phyloP scores from a whole-genome alignment of 805 yeast genomes.

The Lipomyces yamadae region DNA sequence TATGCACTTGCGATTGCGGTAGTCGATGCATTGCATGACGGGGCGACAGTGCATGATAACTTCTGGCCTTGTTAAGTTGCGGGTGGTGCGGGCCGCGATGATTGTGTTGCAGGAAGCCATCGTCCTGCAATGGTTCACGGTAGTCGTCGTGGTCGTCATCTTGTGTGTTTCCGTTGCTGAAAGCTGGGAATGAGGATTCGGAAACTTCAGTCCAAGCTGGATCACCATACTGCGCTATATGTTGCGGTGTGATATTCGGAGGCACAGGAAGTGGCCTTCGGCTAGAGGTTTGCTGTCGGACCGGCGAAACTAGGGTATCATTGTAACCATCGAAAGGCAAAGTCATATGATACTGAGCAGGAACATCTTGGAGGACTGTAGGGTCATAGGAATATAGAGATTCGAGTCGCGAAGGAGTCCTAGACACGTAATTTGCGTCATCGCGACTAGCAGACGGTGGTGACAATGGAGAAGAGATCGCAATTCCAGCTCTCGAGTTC shows the following conservation, averaged over 20 bases:
- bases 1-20: background rate
- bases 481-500: constrained; percentile 12
- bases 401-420: constrained; percentile 9
- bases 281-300: background rate
- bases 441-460: background rate
- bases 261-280: constrained; percentile 5
- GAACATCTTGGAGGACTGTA: constrained; percentile 17
- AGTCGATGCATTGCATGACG: background rate
- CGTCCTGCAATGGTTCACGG: background rate
- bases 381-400: constrained; percentile 15
- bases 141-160: background rate
- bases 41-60: background rate
- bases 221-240: background rate
- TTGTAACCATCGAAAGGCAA: background rate
- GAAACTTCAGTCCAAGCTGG: background rate
- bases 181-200: background rate
- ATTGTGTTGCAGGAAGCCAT: background rate
- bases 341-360: constrained; percentile 4
- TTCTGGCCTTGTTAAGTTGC: background rate
- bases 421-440: constrained; percentile 3
- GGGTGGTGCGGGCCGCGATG: background rate
- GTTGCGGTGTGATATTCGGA: background rate
- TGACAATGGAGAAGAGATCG: background rate
- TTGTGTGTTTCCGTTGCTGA: background rate
- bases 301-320: background rate